These are phyloP conservation scores for Lobosporangium transversale DNA, from an alignment of 192 early-diverging fungal genomes.

Conservation along the genomic window DNA sequence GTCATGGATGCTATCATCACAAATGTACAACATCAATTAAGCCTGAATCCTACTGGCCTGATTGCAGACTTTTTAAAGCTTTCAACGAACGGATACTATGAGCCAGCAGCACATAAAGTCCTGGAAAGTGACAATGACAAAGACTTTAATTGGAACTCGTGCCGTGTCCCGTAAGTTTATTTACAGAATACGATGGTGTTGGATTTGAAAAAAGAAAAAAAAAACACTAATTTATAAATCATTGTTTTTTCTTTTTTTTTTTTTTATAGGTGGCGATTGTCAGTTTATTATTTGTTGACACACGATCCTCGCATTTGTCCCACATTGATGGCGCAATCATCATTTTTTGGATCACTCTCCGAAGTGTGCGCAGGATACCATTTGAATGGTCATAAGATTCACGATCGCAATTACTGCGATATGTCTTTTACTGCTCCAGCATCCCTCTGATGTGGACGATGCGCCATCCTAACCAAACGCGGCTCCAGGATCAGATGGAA, in stretches of 20 bases:
- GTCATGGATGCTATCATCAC: constrained; percentile 59
- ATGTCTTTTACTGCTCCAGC: constrained; percentile 65
- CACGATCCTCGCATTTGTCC: constrained; percentile 55
- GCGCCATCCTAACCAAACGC: constrained; percentile 45
- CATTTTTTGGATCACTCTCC: constrained; percentile 56
- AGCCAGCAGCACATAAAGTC: constrained; percentile 53
- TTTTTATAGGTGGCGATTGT: constrained; percentile 56
- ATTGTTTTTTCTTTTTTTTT: not conserved
- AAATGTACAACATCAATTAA: constrained; percentile 48
- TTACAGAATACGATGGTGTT: not conserved
- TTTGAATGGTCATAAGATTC: constrained; percentile 55
- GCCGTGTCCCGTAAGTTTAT: constrained; percentile 58
- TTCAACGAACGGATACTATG: constrained; percentile 43
- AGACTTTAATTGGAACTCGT: constrained; percentile 67
- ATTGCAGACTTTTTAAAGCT: constrained; percentile 65
- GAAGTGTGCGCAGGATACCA: constrained; percentile 60
- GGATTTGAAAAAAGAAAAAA: not conserved
- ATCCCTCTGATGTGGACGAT: constrained; percentile 61
- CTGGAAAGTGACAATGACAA: constrained; percentile 59
- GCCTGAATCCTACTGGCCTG: constrained; percentile 58
- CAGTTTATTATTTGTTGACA: constrained; percentile 60
- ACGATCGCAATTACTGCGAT: constrained; percentile 53
- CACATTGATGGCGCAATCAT: constrained; percentile 50
- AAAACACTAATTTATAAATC: not conserved
- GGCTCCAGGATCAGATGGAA: constrained; percentile 56